Base-by-base conservation (phyloP, 305 asterid genomes). In the Fraxinus angustifolia region DNA sequence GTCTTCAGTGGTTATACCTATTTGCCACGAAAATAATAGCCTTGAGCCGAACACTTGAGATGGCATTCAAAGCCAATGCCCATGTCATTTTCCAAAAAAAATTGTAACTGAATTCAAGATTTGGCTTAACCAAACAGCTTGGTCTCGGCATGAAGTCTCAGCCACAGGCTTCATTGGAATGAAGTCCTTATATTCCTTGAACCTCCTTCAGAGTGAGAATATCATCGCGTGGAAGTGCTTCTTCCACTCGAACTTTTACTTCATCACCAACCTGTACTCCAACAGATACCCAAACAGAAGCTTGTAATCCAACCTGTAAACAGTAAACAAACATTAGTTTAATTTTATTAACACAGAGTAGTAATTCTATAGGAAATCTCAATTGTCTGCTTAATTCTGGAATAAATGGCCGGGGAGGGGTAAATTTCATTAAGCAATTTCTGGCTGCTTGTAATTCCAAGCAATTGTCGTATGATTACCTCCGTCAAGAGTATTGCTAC, bases 171-270 rank as follows among this genome's bases (percentile, higher is more conserved):
- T 70, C 67, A 56, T 14, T 17, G 16, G 56, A 26, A 50, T 14
- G 6, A 72, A 56, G 67, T 56, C 76, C 31, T 85, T 82, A 87
- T 19, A 73, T 71, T 45, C 62, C 81, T 67, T 35, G 88, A 82
- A 88, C 90, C 89, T 95, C 98, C 86, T 89, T 91, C 80, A 92
- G 88, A 80, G 83, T 86, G 84, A 95, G 86, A 88, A 87, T 73
- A 81, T 95, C 99, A 75, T 94, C 93, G 11, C 99, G 99, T 19
- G 99, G 98, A 88, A 91, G 95, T 30, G 98, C 96, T 80, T 90
- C 92, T 83, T 91, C 97, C 77, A 92, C 95, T 84, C 40, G 76
- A 73, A 96, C 97, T 79, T 91, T 91, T 38, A 96, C 93, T 85
- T 92, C 95, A 81, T 93, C 96, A 7, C 99, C 99, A 53, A 96